Evolutionary conservation across 257 asterid species (phyloP), one percentile per base, ranked within the genome.

Genomic region (Fraxinus quadrangulata): DNA sequence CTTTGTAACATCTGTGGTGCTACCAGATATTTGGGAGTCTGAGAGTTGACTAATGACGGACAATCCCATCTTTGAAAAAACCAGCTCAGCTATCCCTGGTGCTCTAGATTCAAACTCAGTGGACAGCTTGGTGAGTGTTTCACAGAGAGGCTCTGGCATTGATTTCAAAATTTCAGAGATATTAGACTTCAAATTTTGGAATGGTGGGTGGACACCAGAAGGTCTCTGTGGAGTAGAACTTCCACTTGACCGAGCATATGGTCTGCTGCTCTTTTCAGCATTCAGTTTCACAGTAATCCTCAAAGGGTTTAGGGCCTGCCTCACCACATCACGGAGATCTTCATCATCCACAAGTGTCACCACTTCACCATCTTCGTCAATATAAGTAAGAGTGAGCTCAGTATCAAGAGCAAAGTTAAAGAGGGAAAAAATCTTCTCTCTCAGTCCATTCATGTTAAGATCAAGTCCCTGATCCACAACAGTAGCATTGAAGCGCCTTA

Each of bases 301-400:
- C 77, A 92, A 31, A 31, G 99, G 99, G 82, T 92, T 81, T 80
- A 96, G 85, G 54, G 59, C 84, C 86, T 96, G 99, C 77, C 81
- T 88, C 73, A 89, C 89, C 65, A 85, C 94, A 66, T 96, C 98
- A 8, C n/a, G 74, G 66, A 96, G 92, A 87, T 96, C 99, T 33
- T 87, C 97, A 76, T 92, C 94, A 74, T 93, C 97, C 76, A 83
- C 93, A 66, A 96, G 95, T 3, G 94, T 81, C 70, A 96, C 92
- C 12, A 79, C 81, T 74, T 96, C 99, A 23, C 72, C 75, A 74
- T 96, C 99, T 84, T 89, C 99, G 54, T 96, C 99, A 3, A 85
- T 51, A 70, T 96, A 96, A 23, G 96, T 93, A 17, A 96, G 91
- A 24, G 65, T 47, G 47, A 90, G 77, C 72, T 89, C 90, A 26